Base-by-base conservation (phyloP, 345 rosid species). In the Bretschneidera sinensis region DNA sequence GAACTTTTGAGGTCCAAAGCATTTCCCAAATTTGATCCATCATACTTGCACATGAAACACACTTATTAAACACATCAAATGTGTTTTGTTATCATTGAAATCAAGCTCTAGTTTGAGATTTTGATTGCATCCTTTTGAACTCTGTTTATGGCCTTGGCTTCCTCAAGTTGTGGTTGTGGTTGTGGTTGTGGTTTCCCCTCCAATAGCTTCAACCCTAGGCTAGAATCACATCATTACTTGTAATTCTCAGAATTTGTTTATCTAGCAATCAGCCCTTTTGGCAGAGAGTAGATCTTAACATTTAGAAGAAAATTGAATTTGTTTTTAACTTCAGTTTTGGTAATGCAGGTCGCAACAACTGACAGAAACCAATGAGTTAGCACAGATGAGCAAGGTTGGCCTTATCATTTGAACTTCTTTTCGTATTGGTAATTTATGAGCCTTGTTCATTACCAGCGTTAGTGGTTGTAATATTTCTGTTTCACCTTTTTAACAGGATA, bases 261-360 rank as follows among this genome's bases (percentile, higher is more conserved):
- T 31, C 35, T 31, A 4, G 35, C 35, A 31, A 54, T 17, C 17
- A 54, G n/a, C 17, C 8, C 8, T 16, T 48, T 72, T 20, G 55
- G 51, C 9, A 17, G 34, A 31, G 21, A 61, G 57, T 16, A 45
- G 49, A 45, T 45, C 49, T n/a, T 28, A 28, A 45, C 16, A 5
- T 45, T 45, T 2, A 14, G 16, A 13, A 13, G 2, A 11, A 45
- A 1, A 45, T 1, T 48, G 4, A 17, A 17, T 18, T 1, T n/a
- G 4, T 20, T 48, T 48, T 9, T 48, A 17, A 48, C 21, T 28
- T 62, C 13, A 54, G 18, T 25, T n/a, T 48, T 4, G 7, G 24
- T 19, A 39, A 1, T 71, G 58, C 87, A 83, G 87, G 83, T 65
- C 79, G 10, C 83, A 78, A 28, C 84, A 77, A 20, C 65, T 79